Evolutionary conservation across 2,329 filamentous ascomycete species (phyloP), one percentile per base, ranked within the genome.

Genomic region (Alternaria panax): DNA sequence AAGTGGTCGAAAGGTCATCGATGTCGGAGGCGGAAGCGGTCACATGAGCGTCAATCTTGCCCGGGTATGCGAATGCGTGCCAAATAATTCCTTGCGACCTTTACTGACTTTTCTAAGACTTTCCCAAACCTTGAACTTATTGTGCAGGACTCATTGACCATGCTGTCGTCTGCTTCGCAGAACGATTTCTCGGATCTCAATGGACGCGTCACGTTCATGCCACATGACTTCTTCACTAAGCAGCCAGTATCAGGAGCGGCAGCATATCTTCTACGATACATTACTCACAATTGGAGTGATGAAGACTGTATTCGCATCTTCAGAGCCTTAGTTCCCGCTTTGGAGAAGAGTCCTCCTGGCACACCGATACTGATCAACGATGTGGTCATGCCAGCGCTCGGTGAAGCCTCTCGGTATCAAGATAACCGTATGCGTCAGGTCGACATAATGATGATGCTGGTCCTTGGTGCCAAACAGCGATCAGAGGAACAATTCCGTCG

Each of bases 201-300:
- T 36, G 63, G 57, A 2, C 64, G 68, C n/a, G 46, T 71, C 2
- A 55, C 51, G 8, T 70, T 71, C 41, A 63, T 66, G 64, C 51
- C 61, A n/a, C 63, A 71, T 32, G 60, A 68, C 32, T 72, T 70
- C 59, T 72, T 69, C 60, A 47, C 54, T 7, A 40, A 55, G 28
- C 68, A 72, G 43, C 69, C 68, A 14, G 53, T 67, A 5, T 48
- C 59, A 20, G 57, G 60, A 5, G 77, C 77, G 8, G 70, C 68
- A 41, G 69, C 70, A 3, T 82, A 79, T 59, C 64, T 81, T 8
- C 65, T 81, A n/a, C 75, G 79, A 16, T 75, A 74, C 54, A 71
- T 80, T n/a, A 65, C 79, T 11, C 80, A 82, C 59, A 80, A 82
- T 54, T 80, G 75, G 75, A 67, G 67, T 20, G 78, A 81, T 51